Percentiles rank a stretch among this genome's conserved stretches.
Evolutionary conservation across 2,329 filamentous ascomycete species (phyloP).

Genomic region (Dryadomyces quercivorus): DNA sequence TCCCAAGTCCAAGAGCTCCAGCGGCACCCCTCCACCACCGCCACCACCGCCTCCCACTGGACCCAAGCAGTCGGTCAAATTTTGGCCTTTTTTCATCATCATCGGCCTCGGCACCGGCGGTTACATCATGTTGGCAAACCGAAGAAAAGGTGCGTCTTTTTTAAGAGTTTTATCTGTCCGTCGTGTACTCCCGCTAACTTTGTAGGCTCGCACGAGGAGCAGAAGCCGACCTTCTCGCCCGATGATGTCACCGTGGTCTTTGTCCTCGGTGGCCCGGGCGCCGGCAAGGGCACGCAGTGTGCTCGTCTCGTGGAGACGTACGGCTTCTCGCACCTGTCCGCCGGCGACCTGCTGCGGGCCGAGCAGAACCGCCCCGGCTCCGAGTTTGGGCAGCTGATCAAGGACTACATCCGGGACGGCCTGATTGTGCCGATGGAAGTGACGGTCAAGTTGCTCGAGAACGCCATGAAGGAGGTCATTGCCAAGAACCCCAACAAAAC

Average conservation of each 20-base stretch:
- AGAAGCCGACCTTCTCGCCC: conserved; percentile 54
- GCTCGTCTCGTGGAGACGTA: conserved; percentile 76
- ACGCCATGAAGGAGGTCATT: conserved; percentile 71
- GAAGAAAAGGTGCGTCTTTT: conserved; percentile 20
- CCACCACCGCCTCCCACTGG: conserved; percentile 6
- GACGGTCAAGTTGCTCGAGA: conserved; percentile 84
- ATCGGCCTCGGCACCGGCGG: conserved; percentile 34
- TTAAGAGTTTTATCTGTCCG: background rate
- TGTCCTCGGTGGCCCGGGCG: conserved; percentile 89
- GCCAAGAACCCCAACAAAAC: conserved; percentile 24
- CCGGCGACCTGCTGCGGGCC: conserved; percentile 83
- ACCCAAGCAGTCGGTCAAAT: conserved; percentile 28
- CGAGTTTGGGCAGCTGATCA: conserved; percentile 87
- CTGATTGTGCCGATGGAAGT: conserved; percentile 99
- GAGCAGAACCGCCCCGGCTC: conserved; percentile 81
- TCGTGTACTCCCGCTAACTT: background rate
- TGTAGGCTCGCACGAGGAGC: conserved; percentile 5
- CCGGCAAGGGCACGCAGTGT: conserved; percentile 95
- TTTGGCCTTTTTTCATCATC: conserved; percentile 44
- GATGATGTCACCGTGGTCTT: conserved; percentile 83
- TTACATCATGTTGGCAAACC: conserved; percentile 38
- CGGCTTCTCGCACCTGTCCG: conserved; percentile 84
- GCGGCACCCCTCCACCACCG: conserved; percentile 6
- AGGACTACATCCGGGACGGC: conserved; percentile 84
- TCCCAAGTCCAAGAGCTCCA: background rate